These are phyloP conservation scores for Ascoidea asiatica DNA, from an alignment of 805 yeast species.

Conservation along the genomic window DNA sequence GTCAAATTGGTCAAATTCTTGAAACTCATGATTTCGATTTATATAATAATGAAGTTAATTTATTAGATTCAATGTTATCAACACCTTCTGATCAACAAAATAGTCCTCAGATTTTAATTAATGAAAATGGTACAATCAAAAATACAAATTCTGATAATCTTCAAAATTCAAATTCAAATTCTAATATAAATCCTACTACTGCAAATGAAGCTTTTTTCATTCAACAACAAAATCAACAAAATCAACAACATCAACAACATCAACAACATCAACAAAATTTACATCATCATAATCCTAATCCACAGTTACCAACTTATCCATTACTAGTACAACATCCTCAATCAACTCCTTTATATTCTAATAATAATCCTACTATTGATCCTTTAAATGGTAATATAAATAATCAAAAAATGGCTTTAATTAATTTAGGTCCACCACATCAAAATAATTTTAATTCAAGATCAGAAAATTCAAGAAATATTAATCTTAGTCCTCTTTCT, in stretches of 20 bases:
- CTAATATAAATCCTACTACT: not conserved
- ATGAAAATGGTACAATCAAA: not conserved
- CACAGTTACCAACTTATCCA: too few species aligned
- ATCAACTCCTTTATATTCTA: too few species aligned
- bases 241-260: slow-evolving; percentile 1
- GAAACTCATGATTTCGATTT: slow-evolving; percentile 23
- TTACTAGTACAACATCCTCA: too few species aligned
- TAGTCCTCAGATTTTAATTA: not conserved
- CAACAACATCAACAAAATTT: slow-evolving; percentile 1
- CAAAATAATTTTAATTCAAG: too few species aligned
- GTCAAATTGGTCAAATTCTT: slow-evolving; percentile 69
- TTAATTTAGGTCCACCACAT: not conserved
- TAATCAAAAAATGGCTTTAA: not conserved
- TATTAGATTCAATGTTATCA: slow-evolving; percentile 21
- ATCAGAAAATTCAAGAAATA: too few species aligned
- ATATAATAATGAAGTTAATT: slow-evolving; percentile 17
- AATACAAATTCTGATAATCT: not conserved
- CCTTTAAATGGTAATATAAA: too few species aligned
- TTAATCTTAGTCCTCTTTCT: too few species aligned
- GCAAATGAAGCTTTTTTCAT: not conserved
- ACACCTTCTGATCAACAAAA: slow-evolving; percentile 11
- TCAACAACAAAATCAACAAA: slow-evolving; percentile 3
- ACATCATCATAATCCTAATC: too few species aligned
- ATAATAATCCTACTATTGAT: too few species aligned
- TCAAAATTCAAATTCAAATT: not conserved